Evolutionary conservation across 352 stramenopile species (phyloP), one percentile per base, ranked within the genome.

Genomic region (Phytopythium delawarense): DNA sequence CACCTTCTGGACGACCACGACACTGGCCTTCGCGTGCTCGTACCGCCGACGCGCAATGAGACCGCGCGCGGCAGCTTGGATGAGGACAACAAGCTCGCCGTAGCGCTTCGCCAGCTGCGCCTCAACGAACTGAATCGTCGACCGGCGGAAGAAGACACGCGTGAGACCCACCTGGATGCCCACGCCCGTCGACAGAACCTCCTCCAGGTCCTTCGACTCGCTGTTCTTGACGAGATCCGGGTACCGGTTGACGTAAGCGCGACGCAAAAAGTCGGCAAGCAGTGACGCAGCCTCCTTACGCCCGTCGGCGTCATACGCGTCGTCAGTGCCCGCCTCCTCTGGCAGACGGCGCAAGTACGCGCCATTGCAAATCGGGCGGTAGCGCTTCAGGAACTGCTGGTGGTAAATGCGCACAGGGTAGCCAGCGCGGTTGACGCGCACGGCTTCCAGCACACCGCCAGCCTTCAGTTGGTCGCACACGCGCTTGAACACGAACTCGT

Each of bases 391-490:
- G 59, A 99, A 99, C 62, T 95, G 81, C 61, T 92, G 69, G 71
- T 99, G 97, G 39, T 78, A 80, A 25, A 99, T 87, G 63, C 98
- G 96, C 59, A 99, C 96, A 32, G 97, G 97, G 72, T 99, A 99
- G 6, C 97, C 98, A 40, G 97, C 89, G 46, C 97, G 92, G 63
- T 98, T 98, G 21, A 99, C 97, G 51, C 96, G 91, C 30, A 99
- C 97, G 11, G 97, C 98, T 75, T 99, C 98, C 11, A 99, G 86
- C n/a, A 99, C 96, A 83, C 98, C 98, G 67, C 96, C 96, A 51
- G 98, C 99, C 62, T 94, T 90, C 4, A 99, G 72, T 78, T 99
- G 97, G 65, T 99, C 96, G 40, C 96, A 98, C 13, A 98, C 81
- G 40, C 96, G 83, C 66, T 98, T 94, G 16, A 96, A 62, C 34